A percentile compares a stretch with the other conserved stretches of the same genome.
Conservation (phyloP, 1,139 yeast species). For the Yamadazyma mexicana region DNA sequence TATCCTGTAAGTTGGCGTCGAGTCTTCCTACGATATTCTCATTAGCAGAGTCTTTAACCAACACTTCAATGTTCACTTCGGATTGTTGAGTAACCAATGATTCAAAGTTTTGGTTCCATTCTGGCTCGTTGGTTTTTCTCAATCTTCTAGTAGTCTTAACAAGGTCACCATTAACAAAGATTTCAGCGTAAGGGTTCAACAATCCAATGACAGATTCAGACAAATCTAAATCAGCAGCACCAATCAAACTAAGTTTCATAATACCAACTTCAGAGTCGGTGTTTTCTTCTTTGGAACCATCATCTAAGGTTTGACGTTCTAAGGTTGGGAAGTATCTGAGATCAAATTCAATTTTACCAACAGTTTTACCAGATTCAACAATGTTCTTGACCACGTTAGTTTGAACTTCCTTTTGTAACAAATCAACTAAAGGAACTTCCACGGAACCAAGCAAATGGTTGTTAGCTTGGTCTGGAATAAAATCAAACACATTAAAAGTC, state of each 20-base stretch:
- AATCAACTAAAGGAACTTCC: slow-evolving; percentile 55
- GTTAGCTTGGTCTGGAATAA: slow-evolving; percentile 50
- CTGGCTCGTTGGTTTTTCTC: slow-evolving; percentile 68
- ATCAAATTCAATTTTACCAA: slow-evolving; percentile 62
- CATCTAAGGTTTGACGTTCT: slow-evolving; percentile 45
- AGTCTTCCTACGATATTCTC: slow-evolving; percentile 53
- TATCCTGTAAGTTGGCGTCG: slow-evolving; percentile 53
- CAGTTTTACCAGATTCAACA: slow-evolving; percentile 54
- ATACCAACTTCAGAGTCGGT: slow-evolving; percentile 69
- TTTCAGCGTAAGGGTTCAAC: slow-evolving; percentile 69
- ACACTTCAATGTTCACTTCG: slow-evolving; percentile 50
- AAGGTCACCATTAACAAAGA: slow-evolving; percentile 56
- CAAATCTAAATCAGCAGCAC: slow-evolving; percentile 69
- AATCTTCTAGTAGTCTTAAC: slow-evolving; percentile 58
- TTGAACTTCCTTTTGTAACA: slow-evolving; percentile 53
- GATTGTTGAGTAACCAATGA: slow-evolving; percentile 60
- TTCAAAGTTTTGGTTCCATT: slow-evolving; percentile 67
- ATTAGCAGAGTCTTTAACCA: slow-evolving; percentile 57
- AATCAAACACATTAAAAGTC: slow-evolving; percentile 53
- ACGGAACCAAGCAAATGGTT: slow-evolving; percentile 58
- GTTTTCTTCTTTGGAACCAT: slow-evolving; percentile 49
- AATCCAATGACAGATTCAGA: slow-evolving; percentile 66
- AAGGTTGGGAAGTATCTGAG: slow-evolving; percentile 63
- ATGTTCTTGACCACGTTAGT: slow-evolving; percentile 35
- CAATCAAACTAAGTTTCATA: slow-evolving; percentile 67